Percentiles rank a stretch among this genome's conserved stretches.
These are phyloP conservation scores for Amyloporia xantha DNA, from an alignment of 768 basidiomycete species.

Conservation along the genomic window DNA sequence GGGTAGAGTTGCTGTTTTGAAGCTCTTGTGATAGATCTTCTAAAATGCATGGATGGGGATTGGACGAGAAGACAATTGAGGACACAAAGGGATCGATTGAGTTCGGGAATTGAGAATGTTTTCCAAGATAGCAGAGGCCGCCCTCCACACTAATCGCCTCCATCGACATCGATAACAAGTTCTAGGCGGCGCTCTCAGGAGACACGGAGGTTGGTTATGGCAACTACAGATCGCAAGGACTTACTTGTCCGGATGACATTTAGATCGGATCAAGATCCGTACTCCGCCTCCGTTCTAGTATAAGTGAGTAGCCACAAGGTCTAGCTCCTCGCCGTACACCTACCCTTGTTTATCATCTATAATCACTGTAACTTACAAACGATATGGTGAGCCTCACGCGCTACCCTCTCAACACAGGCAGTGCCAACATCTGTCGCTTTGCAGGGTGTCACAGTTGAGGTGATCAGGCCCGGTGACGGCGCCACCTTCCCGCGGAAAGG, in stretches of 20 bases:
- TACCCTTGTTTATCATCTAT: conserved; percentile 16
- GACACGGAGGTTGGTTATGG: conserved; percentile 8
- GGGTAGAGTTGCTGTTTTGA: not conserved
- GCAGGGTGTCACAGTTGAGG: conserved; percentile 68
- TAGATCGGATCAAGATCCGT: conserved; percentile 73
- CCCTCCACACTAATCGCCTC: conserved; percentile 5
- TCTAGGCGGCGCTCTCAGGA: conserved; percentile 13
- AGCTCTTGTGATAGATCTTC: not conserved
- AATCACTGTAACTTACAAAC: conserved; percentile 15
- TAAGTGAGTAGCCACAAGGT: conserved; percentile 33
- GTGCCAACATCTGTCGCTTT: not conserved
- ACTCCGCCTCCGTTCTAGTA: conserved; percentile 46
- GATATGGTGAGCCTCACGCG: conserved; percentile 24
- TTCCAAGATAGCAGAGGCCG: conserved; percentile 4
- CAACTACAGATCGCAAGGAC: conserved; percentile 11
- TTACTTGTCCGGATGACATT: conserved; percentile 19
- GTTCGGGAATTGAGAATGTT: not conserved
- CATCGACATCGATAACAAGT: conserved; percentile 22
- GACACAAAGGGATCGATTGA: conserved; percentile 1
- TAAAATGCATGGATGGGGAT: not conserved
- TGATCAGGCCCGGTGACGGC: conserved; percentile 55
- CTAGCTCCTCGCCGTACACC: conserved; percentile 26
- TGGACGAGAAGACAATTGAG: not conserved
- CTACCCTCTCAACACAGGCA: conserved; percentile 4
- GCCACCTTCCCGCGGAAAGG: conserved; percentile 58